Conservation (phyloP, 805 yeast species). For the Candida sakaeoensis region DNA sequence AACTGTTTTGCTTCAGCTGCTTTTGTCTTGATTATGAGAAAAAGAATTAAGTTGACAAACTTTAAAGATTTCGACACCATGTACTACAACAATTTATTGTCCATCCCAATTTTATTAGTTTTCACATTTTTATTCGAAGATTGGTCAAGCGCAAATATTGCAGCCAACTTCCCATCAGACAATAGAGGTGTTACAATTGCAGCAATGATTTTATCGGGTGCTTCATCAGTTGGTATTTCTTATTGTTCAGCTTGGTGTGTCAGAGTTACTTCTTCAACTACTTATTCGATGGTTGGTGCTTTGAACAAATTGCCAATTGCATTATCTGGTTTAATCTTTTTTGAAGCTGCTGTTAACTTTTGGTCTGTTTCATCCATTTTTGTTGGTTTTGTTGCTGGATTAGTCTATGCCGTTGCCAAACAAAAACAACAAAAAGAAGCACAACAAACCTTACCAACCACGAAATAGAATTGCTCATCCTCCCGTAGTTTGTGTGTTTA, state of each 20-base stretch:
- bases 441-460: constrained; percentile 30
- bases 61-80: constrained; percentile 97
- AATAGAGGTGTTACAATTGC: constrained; percentile 64
- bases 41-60: constrained; percentile 94
- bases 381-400: constrained; percentile 92
- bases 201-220: constrained; percentile 89
- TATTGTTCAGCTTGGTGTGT: constrained; percentile 99
- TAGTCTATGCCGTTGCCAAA: constrained; percentile 93
- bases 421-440: constrained; percentile 69
- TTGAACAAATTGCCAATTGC: constrained; percentile 98
- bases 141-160: constrained; percentile 83
- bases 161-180: constrained; percentile 72
- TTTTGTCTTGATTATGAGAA: constrained; percentile 92
- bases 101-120: constrained; percentile 81
- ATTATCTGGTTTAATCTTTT: constrained; percentile 87
- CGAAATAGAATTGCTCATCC: too few relatives aligned
- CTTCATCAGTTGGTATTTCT: constrained; percentile 93
- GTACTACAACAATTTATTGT: constrained; percentile 94
- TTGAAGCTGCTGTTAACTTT: constrained; percentile 92
- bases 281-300: constrained; percentile 99
- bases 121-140: constrained; percentile 81
- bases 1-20: constrained; percentile 94
- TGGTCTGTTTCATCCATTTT: constrained; percentile 86
- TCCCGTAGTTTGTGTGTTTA: neutral
- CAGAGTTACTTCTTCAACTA: constrained; percentile 96